These are phyloP conservation scores for Neostapfia colusana DNA, from an alignment of 176 grass and related monocot genomes.

Conservation along the genomic window DNA sequence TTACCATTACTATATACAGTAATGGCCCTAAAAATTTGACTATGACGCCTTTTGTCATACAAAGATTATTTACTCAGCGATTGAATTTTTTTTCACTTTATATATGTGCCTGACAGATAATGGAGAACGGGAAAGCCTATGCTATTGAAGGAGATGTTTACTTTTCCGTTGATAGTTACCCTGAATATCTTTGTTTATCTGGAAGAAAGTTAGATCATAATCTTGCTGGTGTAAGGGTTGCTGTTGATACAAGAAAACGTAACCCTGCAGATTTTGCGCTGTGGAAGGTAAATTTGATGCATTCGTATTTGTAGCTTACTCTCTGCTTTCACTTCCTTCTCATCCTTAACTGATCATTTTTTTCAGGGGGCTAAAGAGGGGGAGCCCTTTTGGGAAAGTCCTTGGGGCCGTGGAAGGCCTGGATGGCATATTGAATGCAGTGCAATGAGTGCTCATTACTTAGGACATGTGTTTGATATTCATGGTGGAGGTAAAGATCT, in stretches of 20 bases:
- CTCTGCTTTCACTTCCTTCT: slow-evolving; percentile 16
- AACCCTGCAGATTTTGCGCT: slow-evolving; percentile 54
- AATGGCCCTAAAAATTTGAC: not conserved
- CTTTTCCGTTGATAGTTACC: slow-evolving; percentile 53
- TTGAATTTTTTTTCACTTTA: not conserved
- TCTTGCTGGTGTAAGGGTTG: slow-evolving; percentile 53
- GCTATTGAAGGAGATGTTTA: slow-evolving; percentile 71
- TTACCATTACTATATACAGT: not conserved
- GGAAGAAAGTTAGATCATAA: slow-evolving; percentile 57
- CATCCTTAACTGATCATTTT: slow-evolving; percentile 21
- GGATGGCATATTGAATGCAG: slow-evolving; percentile 94
- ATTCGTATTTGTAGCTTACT: slow-evolving; percentile 9
- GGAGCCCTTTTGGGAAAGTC: slow-evolving; percentile 68
- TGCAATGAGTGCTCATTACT: slow-evolving; percentile 67
- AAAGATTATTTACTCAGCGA: not conserved
- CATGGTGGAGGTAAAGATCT: slow-evolving; percentile 81
- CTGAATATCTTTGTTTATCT: slow-evolving; percentile 54
- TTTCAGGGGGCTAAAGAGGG: slow-evolving; percentile 58
- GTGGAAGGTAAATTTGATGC: slow-evolving; percentile 54
- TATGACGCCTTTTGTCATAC: not conserved
- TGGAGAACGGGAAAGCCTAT: slow-evolving; percentile 63
- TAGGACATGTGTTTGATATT: slow-evolving; percentile 70
- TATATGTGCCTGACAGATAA: slow-evolving; percentile 50
- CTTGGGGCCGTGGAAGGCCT: slow-evolving; percentile 74
- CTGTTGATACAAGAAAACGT: slow-evolving; percentile 55